Conservation (phyloP, 1,284 basidiomycete species). For the Ustilago cynodontis region DNA sequence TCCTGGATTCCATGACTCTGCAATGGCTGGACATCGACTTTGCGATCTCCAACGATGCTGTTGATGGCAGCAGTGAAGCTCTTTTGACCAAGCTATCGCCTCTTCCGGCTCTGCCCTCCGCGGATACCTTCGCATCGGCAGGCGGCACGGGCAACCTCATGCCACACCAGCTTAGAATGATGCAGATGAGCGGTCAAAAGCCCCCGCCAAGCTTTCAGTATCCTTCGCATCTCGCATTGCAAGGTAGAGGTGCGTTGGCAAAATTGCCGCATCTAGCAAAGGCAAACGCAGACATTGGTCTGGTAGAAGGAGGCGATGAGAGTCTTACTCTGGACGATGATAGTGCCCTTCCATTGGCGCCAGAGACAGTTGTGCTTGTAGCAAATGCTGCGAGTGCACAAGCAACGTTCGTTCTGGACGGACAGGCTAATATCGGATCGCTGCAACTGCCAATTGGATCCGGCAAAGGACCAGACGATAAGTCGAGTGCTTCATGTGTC, state of each 20-base stretch:
- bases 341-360: constrained; percentile 22
- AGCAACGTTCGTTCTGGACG: constrained; percentile 33
- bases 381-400: not conserved
- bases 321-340: constrained; percentile 15
- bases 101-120: constrained; percentile 29
- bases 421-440: constrained; percentile 27
- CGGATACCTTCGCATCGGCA: constrained; percentile 33
- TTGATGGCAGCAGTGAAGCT: constrained; percentile 22
- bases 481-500: not conserved
- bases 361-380: constrained; percentile 34
- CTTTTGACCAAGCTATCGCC: constrained; percentile 29
- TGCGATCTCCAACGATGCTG: not conserved
- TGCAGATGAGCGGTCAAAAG: constrained; percentile 53
- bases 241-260: constrained; percentile 33
- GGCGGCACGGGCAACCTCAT: constrained; percentile 33
- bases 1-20: constrained; percentile 11
- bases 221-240: constrained; percentile 28
- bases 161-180: constrained; percentile 52
- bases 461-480: not conserved
- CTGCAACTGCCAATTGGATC: not conserved
- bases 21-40: constrained; percentile 31
- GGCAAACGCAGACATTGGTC: constrained; percentile 18
- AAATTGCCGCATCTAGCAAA: constrained; percentile 19
- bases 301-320: constrained; percentile 30
- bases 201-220: constrained; percentile 31